Evolutionary conservation across 306 rosid species (phyloP).

Genomic region (Quercus rubra): DNA sequence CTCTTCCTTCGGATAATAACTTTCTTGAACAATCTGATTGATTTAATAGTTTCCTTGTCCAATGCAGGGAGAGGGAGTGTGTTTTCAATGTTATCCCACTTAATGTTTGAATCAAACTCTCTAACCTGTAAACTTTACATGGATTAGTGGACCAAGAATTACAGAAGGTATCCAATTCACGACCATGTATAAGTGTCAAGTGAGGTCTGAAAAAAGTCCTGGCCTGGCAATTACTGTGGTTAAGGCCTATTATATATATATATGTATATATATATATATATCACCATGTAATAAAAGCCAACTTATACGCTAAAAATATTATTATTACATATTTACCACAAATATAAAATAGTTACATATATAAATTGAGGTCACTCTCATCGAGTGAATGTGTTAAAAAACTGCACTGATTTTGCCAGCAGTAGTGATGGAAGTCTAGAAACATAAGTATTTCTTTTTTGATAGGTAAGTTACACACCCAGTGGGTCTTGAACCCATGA

Average conservation of each 20-base stretch:
- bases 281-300: neutral
- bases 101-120: conserved; percentile 81
- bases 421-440: neutral
- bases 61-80: conserved; percentile 55
- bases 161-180: conserved; percentile 17
- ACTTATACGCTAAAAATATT: neutral
- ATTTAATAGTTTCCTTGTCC: conserved; percentile 81
- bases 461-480: too few species aligned
- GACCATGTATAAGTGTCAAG: neutral
- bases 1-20: conserved; percentile 86
- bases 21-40: conserved; percentile 85
- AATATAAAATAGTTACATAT: neutral
- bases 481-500: too few species aligned
- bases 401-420: neutral
- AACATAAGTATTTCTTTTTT: neutral
- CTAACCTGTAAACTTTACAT: conserved; percentile 65
- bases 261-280: neutral
- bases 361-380: neutral
- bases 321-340: neutral
- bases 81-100: conserved; percentile 89
- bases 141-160: conserved; percentile 17
- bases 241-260: neutral
- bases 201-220: neutral
- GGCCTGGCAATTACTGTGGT: conserved; percentile 9
- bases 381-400: neutral